Evolutionary conservation across 2,329 filamentous ascomycete genomes (phyloP).

Genomic region (Pseudocercospora musae): DNA sequence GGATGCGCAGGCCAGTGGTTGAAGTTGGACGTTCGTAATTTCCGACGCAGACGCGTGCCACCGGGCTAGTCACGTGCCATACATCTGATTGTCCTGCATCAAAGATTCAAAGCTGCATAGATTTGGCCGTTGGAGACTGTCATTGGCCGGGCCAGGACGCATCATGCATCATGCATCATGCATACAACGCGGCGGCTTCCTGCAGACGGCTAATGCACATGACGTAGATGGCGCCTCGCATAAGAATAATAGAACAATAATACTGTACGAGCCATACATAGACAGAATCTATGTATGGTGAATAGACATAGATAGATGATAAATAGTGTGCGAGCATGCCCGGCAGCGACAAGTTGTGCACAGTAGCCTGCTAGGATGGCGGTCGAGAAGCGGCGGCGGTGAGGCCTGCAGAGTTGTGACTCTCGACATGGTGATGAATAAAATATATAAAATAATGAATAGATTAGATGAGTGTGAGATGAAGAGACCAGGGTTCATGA

Average conservation of each 20-base stretch:
- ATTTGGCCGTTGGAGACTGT: neutral
- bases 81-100: constrained; percentile 8
- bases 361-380: neutral
- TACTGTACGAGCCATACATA: no score
- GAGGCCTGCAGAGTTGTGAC: neutral
- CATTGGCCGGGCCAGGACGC: constrained; percentile 2
- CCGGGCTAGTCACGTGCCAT: neutral
- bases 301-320: no score
- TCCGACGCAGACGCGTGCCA: neutral
- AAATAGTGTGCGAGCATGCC: neutral
- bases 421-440: neutral
- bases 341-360: neutral
- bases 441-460: no score
- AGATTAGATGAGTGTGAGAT: neutral
- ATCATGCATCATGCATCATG: no score
- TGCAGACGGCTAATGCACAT: constrained; percentile 9
- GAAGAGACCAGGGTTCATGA: neutral
- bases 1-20: constrained; percentile 2
- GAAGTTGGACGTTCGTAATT: neutral
- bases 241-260: no score
- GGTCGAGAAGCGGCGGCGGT: neutral
- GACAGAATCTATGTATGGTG: no score
- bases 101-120: no score
- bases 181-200: constrained; percentile 17
- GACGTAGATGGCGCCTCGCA: constrained; percentile 4